Conservation (phyloP, 768 basidiomycete species). For the Phaffia tasmanica region DNA sequence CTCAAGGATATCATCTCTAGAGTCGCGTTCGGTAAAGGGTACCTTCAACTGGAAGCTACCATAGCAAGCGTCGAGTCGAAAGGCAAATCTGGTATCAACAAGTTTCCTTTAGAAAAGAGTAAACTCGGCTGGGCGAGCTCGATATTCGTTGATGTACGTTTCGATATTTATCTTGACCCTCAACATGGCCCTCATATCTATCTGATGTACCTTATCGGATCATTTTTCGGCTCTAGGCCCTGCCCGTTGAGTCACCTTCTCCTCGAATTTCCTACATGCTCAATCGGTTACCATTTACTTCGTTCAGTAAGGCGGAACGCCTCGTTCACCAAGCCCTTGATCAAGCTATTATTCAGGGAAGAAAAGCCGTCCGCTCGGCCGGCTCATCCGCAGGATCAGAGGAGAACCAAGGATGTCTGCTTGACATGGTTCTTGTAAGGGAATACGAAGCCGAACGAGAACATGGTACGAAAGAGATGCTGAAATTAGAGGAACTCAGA, state of each 20-base stretch:
- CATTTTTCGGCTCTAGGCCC: background rate
- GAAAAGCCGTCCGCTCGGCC: background rate
- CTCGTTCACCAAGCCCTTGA: constrained; percentile 5
- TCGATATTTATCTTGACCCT: background rate
- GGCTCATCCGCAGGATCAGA: background rate
- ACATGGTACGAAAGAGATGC: background rate
- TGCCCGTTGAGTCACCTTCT: constrained; percentile 6
- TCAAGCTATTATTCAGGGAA: background rate
- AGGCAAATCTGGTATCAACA: background rate
- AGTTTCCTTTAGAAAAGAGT: background rate
- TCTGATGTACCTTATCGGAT: background rate
- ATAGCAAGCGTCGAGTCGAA: background rate
- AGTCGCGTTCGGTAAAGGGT: constrained; percentile 13
- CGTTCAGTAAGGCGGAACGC: constrained; percentile 2
- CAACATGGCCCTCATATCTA: background rate
- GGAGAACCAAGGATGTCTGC: constrained; percentile 1
- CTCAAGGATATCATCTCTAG: constrained; percentile 13
- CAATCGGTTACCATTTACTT: constrained; percentile 6
- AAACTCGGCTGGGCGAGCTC: constrained; percentile 2
- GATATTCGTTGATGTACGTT: constrained; percentile 1
- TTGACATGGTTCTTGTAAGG: constrained; percentile 1
- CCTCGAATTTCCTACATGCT: background rate
- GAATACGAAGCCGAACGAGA: background rate
- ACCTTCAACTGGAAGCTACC: constrained; percentile 7
- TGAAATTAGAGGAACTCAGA: constrained; percentile 3